Conservation (phyloP, 2,329 filamentous ascomycete genomes). For the Beauveria sp. region DNA sequence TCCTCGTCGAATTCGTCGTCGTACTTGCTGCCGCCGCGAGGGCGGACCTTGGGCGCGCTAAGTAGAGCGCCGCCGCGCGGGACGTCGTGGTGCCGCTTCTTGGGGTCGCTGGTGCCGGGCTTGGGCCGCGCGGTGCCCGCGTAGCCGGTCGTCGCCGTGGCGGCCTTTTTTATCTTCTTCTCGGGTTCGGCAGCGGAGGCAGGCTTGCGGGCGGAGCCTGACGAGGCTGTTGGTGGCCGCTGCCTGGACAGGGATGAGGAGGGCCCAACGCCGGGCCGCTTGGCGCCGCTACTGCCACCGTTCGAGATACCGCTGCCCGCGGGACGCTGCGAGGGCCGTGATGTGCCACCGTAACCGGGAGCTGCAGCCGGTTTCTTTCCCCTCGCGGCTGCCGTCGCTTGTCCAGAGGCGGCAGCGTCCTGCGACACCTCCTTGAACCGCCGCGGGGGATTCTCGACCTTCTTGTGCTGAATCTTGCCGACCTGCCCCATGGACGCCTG, state of each 20-base stretch:
- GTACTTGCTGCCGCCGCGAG: constrained; percentile 30
- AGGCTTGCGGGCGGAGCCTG: constrained; percentile 6
- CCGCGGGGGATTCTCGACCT: constrained; percentile 38
- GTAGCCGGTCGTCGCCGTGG: constrained; percentile 56
- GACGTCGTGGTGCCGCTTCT: constrained; percentile 25
- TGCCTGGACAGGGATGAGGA: background rate
- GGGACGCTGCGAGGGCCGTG: constrained; percentile 1
- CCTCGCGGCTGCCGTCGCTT: background rate
- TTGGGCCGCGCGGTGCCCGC: constrained; percentile 57
- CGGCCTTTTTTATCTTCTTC: constrained; percentile 56
- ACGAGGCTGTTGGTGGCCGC: background rate
- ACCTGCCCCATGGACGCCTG: constrained; percentile 54
- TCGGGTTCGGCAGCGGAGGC: constrained; percentile 30
- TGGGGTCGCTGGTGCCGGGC: constrained; percentile 24
- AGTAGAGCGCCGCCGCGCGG: constrained; percentile 35
- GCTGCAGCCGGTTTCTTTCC: constrained; percentile 3
- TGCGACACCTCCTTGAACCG: constrained; percentile 21
- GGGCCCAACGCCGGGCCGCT: constrained; percentile 8
- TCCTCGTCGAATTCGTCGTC: constrained; percentile 58
- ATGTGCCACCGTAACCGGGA: constrained; percentile 26
- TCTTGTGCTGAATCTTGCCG: constrained; percentile 68
- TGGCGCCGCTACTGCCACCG: constrained; percentile 24
- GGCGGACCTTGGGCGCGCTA: constrained; percentile 23
- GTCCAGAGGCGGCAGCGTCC: background rate
- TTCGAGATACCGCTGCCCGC: constrained; percentile 19